Evolutionary conservation across 2,329 filamentous ascomycete genomes (phyloP).

Genomic region (Cordyceps javanica): DNA sequence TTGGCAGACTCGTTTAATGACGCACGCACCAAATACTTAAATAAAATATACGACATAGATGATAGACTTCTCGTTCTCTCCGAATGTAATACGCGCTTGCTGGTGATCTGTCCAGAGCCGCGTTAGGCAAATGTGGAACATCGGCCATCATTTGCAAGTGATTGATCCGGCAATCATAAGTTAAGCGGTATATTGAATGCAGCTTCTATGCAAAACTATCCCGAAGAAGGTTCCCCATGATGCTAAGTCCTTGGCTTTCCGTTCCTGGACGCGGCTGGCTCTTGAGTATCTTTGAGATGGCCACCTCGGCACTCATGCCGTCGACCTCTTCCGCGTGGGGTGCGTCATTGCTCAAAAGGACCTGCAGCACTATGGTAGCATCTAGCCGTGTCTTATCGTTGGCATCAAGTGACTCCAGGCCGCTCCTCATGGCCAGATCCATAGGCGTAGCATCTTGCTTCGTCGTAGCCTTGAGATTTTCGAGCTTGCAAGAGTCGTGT

Average conservation of each 20-base stretch:
- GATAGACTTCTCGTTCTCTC: too few species aligned
- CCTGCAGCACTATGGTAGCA: background rate
- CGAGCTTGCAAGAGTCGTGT: constrained; percentile 22
- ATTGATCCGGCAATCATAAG: background rate
- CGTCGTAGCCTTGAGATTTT: constrained; percentile 22
- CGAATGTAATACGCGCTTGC: too few species aligned
- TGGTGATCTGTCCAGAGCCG: too few species aligned
- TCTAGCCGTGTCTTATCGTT: background rate
- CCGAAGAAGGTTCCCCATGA: background rate
- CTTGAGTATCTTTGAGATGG: background rate
- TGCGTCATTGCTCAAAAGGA: background rate
- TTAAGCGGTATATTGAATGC: background rate
- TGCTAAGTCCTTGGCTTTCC: background rate
- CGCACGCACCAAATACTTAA: background rate
- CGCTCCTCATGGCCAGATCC: constrained; percentile 22
- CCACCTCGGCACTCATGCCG: background rate
- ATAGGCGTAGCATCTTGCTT: constrained; percentile 24
- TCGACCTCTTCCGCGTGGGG: constrained; percentile 1
- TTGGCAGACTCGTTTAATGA: background rate
- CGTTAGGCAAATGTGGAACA: too few species aligned
- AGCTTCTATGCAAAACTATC: background rate
- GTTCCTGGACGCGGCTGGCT: background rate
- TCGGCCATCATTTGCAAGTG: background rate
- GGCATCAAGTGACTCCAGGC: background rate
- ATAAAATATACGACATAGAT: background rate